Percentiles rank a stretch among this genome's conserved stretches.
Evolutionary conservation across 2,329 filamentous ascomycete species (phyloP).

Genomic region (Epichloe hybrida): DNA sequence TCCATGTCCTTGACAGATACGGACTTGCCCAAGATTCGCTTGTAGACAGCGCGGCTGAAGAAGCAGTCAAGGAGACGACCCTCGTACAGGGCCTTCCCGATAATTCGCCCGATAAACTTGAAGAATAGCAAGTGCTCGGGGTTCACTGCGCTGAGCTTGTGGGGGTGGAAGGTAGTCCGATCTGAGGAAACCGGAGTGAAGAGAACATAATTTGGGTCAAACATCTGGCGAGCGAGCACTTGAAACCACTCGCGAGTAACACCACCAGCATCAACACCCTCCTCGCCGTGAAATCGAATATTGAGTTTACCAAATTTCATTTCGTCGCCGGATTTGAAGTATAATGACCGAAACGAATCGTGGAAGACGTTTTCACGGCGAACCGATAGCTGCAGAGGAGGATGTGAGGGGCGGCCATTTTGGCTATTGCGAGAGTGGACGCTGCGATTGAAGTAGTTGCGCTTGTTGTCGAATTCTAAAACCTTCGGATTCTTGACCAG

Average conservation of each 20-base stretch:
- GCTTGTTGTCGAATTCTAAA: constrained; percentile 97
- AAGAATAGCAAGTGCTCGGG: constrained; percentile 95
- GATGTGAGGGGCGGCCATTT: constrained; percentile 55
- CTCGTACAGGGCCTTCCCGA: constrained; percentile 95
- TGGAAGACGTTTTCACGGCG: constrained; percentile 94
- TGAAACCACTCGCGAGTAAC: constrained; percentile 99
- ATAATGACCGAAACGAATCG: constrained; percentile 95
- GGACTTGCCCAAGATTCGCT: constrained; percentile 85
- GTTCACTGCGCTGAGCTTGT: constrained; percentile 86
- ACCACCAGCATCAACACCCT: constrained; percentile 93
- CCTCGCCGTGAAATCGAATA: constrained; percentile 92
- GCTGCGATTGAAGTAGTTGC: constrained; percentile 94
- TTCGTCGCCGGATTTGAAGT: constrained; percentile 91
- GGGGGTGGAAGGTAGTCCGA: constrained; percentile 96
- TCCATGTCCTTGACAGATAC: constrained; percentile 99
- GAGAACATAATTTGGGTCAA: constrained; percentile 92
- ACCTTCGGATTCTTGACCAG: constrained; percentile 98
- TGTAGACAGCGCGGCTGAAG: constrained; percentile 97
- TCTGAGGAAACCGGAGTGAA: constrained; percentile 96
- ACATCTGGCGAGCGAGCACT: constrained; percentile 94
- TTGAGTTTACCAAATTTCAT: constrained; percentile 99
- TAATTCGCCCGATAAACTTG: constrained; percentile 97
- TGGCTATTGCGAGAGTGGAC: constrained; percentile 60
- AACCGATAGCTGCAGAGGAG: constrained; percentile 70
- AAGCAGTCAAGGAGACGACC: constrained; percentile 92